Evolutionary conservation across 805 yeast species (phyloP), one percentile per base, ranked within the genome.

Genomic region (Dipodascus albidus): DNA sequence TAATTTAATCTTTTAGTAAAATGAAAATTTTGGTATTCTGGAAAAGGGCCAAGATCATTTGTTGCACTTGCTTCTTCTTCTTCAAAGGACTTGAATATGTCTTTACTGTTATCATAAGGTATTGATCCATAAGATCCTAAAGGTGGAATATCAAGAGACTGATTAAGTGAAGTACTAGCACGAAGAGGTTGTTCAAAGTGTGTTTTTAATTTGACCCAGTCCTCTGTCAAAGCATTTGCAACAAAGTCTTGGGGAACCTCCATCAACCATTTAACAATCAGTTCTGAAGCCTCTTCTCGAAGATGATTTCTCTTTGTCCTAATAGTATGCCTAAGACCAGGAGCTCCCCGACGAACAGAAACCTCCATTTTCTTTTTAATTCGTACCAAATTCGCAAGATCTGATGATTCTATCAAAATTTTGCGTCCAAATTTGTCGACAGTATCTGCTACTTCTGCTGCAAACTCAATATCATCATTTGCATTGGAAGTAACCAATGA

Each of bases 1-100:
- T 74, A 78, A 62, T 82, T 86, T 21, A 81, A 74, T 52, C 87
- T 69, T 2, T 65, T 54, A 9, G 49, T 6, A 17, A 47, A 23
- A 8, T 20, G 3, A 47, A 15, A 47, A 20, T 6, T 23, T 9
- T 4, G 14, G 20, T 38, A 38, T 17, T 38, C 44, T 11, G 17
- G 20, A 38, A 38, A 38, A 6, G 44, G 44, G 20, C 20, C 17
- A 4, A 17, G 44, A 14, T 38, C 20, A 17, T 38, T 38, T 14
- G 20, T 3, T 3, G 44, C 17, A 14, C n/a, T 14, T 17, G 15
- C 20, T 14, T 38, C 20, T 38, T 38, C 20, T 27, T 27, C 33
- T 27, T 27, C 33, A 27, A 27, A 27, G 9, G 33, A 27, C 20
- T 14, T 38, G 44, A 38, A n/a, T 3, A 38, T 14, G 17, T 4